These are phyloP conservation scores for Ramularia collo-cygni DNA, from an alignment of 2,329 filamentous ascomycete species.

Conservation along the genomic window DNA sequence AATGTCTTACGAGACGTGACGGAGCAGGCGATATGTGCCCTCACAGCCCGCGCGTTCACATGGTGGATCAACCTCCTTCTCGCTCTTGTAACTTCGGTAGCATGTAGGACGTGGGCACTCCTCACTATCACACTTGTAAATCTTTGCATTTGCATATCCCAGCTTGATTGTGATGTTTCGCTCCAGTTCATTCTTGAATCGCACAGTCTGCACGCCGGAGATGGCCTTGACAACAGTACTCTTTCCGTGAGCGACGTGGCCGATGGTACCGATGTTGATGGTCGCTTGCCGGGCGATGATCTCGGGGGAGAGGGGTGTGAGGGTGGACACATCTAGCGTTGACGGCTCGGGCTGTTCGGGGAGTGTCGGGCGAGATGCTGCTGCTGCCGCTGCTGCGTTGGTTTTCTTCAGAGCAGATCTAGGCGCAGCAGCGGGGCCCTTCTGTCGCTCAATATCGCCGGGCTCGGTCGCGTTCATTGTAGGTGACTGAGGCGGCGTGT, in stretches of 20 bases:
- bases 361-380: slow-evolving; percentile 56
- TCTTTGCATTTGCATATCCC: slow-evolving; percentile 98
- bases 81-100: slow-evolving; percentile 96
- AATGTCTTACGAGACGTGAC: slow-evolving; percentile 84
- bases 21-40: slow-evolving; percentile 79
- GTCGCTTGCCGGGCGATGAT: slow-evolving; percentile 97
- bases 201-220: slow-evolving; percentile 95
- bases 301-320: slow-evolving; percentile 85
- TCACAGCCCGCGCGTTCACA: slow-evolving; percentile 89
- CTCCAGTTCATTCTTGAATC: slow-evolving; percentile 99
- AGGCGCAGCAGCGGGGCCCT: slow-evolving; percentile 50
- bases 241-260: slow-evolving; percentile 99
- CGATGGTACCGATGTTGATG: slow-evolving; percentile 98
- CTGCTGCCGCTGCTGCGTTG: slow-evolving; percentile 49
- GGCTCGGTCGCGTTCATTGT: slow-evolving; percentile 35
- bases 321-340: slow-evolving; percentile 71
- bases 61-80: slow-evolving; percentile 95
- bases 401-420: slow-evolving; percentile 86
- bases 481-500: slow-evolving; percentile 49
- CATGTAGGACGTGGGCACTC: slow-evolving; percentile 90
- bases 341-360: slow-evolving; percentile 91
- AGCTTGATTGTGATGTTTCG: slow-evolving; percentile 99
- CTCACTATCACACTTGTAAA: slow-evolving; percentile 94
- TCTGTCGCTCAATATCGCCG: slow-evolving; percentile 53
- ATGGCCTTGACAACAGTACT: slow-evolving; percentile 99